Evolutionary conservation across 768 basidiomycete genomes (phyloP), one percentile per base, ranked within the genome.

Genomic region (Mycena sanguinolenta): DNA sequence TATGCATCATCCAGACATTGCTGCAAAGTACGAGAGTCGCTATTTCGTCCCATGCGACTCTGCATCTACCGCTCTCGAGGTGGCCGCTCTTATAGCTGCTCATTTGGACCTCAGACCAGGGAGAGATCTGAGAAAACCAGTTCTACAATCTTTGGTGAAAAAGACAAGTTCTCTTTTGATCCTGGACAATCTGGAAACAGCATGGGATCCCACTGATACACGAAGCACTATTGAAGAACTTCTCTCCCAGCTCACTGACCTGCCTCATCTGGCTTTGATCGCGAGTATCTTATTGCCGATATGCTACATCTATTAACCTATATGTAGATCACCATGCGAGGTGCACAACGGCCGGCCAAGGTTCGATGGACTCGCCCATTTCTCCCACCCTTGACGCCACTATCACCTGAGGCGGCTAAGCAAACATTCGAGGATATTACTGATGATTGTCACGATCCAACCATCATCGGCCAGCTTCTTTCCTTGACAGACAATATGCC

Each of bases 331-430:
- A 55, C 54, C 21, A 55, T 55, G 54, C 54, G 54, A 2, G 54
- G 54, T 7, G 54, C 54, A 13, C 32, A 55, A 36, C n/a, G 54
- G 12, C 54, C 54, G 17, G 28, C 54, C 19, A 55, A 55, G 32
- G 54, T 55, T 34, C 54, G 32, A 19, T 55, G 54, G 54, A 55
- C 54, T 30, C 54, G 30, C 6, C 54, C 54, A 34, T 55, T 55
- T 16, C 54, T 55, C 8, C 13, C 9, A 17, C 54, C 54, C 21
- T 28, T 55, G 30, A 32, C 21, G 4, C 54, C 54, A n/a, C n/a
- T 55, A n/a, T 34, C 54, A 32, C 19, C 6, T 14, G 32, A 55
- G 32, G 54, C 54, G 12, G 54, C 54, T 19, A 21, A 12, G 13
- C 54, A 55, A 34, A 55, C 54, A 4, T 55, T 55, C n/a, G 30